Base-by-base conservation (phyloP, 169 alveolate genomes). In the Cryptosporidium ubiquitum region DNA sequence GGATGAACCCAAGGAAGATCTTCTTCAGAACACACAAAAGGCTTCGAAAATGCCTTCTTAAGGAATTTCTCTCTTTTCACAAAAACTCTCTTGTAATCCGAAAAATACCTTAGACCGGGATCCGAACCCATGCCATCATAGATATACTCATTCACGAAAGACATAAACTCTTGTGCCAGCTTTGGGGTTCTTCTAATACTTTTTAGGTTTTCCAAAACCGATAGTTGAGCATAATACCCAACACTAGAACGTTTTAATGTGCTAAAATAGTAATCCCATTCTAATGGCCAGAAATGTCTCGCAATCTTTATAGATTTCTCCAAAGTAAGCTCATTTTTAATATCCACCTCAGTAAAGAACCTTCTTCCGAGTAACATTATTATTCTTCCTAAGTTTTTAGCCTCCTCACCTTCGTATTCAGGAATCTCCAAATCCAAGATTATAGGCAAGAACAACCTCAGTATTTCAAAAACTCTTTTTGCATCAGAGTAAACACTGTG, bases 1-100 rank as follows among this genome's bases (percentile, higher is more conserved):
- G 85, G 70, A 3, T 29, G 1, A 31, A 35, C 0, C 85, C 85
- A 73, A 7, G 85, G 85, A 9, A 73, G 44, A 12, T 73, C 70
- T 20, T 55, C n/a, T 12, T 58, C 69, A 4, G 9, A 33, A 18
- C 85, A 73, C 3, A 73, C 85, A 55, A 73, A 52, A 3, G 85
- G 85, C 52, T 35, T 73, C 5, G 71, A 55, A 26, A 73, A 73
- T 2, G 70, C 33, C 18, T 31, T 73, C 39, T 37, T 47, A 3
- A 37, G 64, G 12, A 37, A 66, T 9, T 66, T 23, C 35, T n/a
- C 23, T 20, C 35, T 39, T 29, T 33, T 66, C 29, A 7, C 29
- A 14, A 18, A 33, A 9, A 70, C 18, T n/a, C 23, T 47, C 14
- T 26, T 0, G 3, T 31, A 23, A 18, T 40, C 26, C 37, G 37